Evolutionary conservation across 2,329 filamentous ascomycete genomes (phyloP), one percentile per base, ranked within the genome.

Genomic region (Pseudogymnoascus sp.): DNA sequence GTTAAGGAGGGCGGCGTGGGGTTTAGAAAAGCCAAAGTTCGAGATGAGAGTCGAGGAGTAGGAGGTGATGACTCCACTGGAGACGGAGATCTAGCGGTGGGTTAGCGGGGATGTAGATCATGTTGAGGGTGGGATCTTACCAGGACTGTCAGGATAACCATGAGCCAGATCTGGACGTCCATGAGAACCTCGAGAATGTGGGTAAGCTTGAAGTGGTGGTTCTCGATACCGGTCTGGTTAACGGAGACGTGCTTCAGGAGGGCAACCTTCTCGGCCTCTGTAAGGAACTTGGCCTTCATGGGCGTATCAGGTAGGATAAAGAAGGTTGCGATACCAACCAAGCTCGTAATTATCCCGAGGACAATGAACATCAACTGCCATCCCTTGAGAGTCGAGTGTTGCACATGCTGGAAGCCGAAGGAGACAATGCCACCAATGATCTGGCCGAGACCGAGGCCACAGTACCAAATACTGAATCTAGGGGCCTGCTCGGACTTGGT

Each of bases 391-490:
- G 63, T 58, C 8, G 71, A 68, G 42, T 69, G 62, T 2, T 72
- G 64, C n/a, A 83, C 76, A 67, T 77, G 72, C 68, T 85, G 82
- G 70, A 84, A 85, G 42, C 74, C 83, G 65, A 79, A 86, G 5
- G 77, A 79, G 21, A 81, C 71, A 27, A 77, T 63, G 2, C 77
- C 78, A 2, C 78, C 78, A 27, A 78, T 44, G 25, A 80, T 82
- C 72, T 86, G 84, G 5, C 82, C 83, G 3, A 84, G 72, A 1
- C 84, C 84, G 10, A 86, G 75, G 7, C 84, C 83, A 35, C 79
- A 76, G 68, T 85, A 86, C 84, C 84, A 86, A 68, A 86, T 77
- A 15, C 79, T 81, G 70, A 85, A 84, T 7, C 84, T 78, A 6
- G 82, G 80, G 3, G 82, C 80, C 68, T 83, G 81, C 70, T 87